Evolutionary conservation across 495 filamentous ascomycete genomes (phyloP).

Genomic region (Elasticomyces elasticus): DNA sequence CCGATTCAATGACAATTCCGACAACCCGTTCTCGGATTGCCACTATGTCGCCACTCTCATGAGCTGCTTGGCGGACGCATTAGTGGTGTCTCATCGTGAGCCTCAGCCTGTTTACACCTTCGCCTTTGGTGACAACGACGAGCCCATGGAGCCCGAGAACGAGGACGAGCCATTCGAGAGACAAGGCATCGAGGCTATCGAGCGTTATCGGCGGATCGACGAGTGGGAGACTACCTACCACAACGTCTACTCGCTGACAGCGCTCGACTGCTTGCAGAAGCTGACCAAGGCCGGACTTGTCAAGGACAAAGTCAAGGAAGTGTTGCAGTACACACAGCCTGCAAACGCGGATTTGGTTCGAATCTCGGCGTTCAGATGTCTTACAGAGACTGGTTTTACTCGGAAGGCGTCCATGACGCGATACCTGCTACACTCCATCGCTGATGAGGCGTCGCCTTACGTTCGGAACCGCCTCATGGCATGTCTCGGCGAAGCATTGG

Average conservation of each 20-base stretch:
- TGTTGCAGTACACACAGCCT: conserved; percentile 69
- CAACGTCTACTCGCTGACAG: conserved; percentile 77
- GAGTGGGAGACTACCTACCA: conserved; percentile 88
- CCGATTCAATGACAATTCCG: conserved; percentile 84
- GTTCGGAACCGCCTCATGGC: conserved; percentile 60
- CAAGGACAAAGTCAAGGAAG: conserved; percentile 50
- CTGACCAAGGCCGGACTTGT: conserved; percentile 65
- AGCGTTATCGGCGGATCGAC: conserved; percentile 83
- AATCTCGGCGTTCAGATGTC: conserved; percentile 68
- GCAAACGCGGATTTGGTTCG: conserved; percentile 73
- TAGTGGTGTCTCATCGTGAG: conserved; percentile 38
- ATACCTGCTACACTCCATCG: conserved; percentile 62
- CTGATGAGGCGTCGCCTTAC: conserved; percentile 70
- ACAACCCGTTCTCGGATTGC: conserved; percentile 74
- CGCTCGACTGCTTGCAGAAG: conserved; percentile 63
- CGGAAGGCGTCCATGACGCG: conserved; percentile 50
- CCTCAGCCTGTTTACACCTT: conserved; percentile 30
- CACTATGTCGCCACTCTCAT: conserved; percentile 79
- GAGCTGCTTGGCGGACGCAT: conserved; percentile 62
- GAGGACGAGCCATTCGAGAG: conserved; percentile 48
- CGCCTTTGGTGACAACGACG: conserved; percentile 40
- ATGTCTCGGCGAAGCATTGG: conserved; percentile 61
- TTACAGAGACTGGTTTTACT: conserved; percentile 68
- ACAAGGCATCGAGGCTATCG: conserved; percentile 70
- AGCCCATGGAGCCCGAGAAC: conserved; percentile 18